phyloP scores from a whole-genome alignment of 257 asterid genomes.

The Solanum sejunctum region DNA sequence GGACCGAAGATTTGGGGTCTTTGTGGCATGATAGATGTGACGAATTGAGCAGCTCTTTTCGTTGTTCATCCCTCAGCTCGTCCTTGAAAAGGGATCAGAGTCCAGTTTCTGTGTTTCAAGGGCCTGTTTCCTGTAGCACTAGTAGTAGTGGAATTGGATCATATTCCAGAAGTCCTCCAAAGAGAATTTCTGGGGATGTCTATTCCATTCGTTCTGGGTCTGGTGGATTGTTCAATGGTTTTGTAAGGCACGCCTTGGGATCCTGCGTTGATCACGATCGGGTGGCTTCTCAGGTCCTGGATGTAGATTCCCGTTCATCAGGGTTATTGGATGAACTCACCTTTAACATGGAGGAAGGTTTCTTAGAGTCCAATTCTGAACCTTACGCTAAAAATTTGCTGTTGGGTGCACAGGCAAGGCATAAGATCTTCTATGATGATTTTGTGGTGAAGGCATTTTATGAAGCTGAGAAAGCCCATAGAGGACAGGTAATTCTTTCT shows the following conservation, averaged over 20 bases:
- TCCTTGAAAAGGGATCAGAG: constrained; percentile 80
- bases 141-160: constrained; percentile 33
- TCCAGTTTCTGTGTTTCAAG: constrained; percentile 92
- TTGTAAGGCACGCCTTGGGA: constrained; percentile 62
- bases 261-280: constrained; percentile 64
- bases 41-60: constrained; percentile 55
- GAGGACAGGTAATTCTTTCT: constrained; percentile 61
- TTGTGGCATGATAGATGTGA: constrained; percentile 78
- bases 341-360: constrained; percentile 66
- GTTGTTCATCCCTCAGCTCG: constrained; percentile 56
- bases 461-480: constrained; percentile 68
- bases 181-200: constrained; percentile 39
- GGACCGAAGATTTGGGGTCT: constrained; percentile 58
- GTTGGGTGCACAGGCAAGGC: constrained; percentile 57
- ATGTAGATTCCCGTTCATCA: constrained; percentile 18
- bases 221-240: constrained; percentile 51
- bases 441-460: constrained; percentile 68
- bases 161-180: constrained; percentile 42
- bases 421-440: constrained; percentile 57
- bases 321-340: constrained; percentile 57
- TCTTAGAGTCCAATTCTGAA: constrained; percentile 28
- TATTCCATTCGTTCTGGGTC: constrained; percentile 35
- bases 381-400: constrained; percentile 60
- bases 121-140: constrained; percentile 19
- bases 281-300: constrained; percentile 23